Base-by-base conservation (phyloP, 2,329 filamentous ascomycete species). In the Sphaerulina musiva region DNA sequence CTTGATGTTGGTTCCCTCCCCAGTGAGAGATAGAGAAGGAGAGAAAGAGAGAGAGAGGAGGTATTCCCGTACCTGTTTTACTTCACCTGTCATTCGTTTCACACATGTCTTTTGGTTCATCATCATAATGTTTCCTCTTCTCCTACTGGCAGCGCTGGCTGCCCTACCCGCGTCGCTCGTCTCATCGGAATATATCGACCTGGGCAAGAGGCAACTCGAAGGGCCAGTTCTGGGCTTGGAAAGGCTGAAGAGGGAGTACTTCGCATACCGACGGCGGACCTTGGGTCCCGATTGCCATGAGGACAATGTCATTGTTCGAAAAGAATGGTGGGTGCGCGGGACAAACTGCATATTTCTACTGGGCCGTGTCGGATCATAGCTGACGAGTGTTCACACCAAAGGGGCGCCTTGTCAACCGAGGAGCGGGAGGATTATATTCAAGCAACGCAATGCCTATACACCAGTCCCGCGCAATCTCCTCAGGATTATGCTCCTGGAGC, bases 401-500 rank as follows among this genome's bases (percentile, higher is more conserved):
- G 59, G 64, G 46, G 61, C 58, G 32, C 61, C 59, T 23, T 63
- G 55, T 11, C 63, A 54, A 52, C 58, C 5, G 42, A 51, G 1
- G 55, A 64, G 45, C 61, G 64, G 47, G 59, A 54, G 26, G 56
- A 55, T 23, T 67, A 63, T 41, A 67, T 62, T 50, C 34, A 56
- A 34, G 64, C 65, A 2, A 57, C 63, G 26, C 54, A 57, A 44
- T 67, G 65, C 34, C 44, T 66, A 4, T 55, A 60, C 12, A 53
- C 47, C 2, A 56, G 51, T 29, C 63, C 65, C 7, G 52, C 61
- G 4, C 43, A 46, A 49, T 52, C 44, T 20, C 23, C 48, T 14
- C 44, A 12, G 10, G 45, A 12, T 53, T 62, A n/a, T 57, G 63
- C 44, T 1, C 45, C 53, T 12, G 53, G 54, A n/a, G 54, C 47